Conservation (phyloP, 2,329 filamentous ascomycete genomes). For the Blastomyces emzantsi region DNA sequence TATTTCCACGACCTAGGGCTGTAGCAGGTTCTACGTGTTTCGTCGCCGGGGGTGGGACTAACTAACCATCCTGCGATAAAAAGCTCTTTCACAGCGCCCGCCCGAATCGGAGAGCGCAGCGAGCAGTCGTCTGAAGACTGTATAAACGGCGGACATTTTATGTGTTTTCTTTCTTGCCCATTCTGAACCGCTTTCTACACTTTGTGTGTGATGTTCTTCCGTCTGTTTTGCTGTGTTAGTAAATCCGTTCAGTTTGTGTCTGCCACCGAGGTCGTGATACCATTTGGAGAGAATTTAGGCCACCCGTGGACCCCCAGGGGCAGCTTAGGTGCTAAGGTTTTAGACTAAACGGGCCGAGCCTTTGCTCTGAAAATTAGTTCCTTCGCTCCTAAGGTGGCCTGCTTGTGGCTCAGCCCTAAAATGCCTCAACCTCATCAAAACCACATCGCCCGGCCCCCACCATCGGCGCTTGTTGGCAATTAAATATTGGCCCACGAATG, state of each 20-base stretch:
- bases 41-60: not conserved
- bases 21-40: not conserved
- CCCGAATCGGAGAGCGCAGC: not conserved
- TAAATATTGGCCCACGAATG: too few species aligned
- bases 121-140: not conserved
- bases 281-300: not conserved
- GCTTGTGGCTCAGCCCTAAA: too few species aligned
- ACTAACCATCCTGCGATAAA: not conserved
- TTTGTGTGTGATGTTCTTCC: not conserved
- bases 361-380: too few species aligned
- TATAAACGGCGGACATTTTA: not conserved
- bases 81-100: not conserved
- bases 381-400: too few species aligned
- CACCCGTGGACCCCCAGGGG: too few species aligned
- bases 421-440: too few species aligned
- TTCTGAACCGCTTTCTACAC: not conserved
- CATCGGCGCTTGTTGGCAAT: too few species aligned
- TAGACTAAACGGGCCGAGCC: too few species aligned
- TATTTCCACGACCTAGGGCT: not conserved
- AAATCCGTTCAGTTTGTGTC: not conserved
- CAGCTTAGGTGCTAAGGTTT: too few species aligned
- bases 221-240: not conserved
- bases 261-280: not conserved
- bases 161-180: not conserved
- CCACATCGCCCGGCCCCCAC: too few species aligned